Evolutionary conservation across 2,329 filamentous ascomycete genomes (phyloP).

Genomic region (Bretziella fagacearum): DNA sequence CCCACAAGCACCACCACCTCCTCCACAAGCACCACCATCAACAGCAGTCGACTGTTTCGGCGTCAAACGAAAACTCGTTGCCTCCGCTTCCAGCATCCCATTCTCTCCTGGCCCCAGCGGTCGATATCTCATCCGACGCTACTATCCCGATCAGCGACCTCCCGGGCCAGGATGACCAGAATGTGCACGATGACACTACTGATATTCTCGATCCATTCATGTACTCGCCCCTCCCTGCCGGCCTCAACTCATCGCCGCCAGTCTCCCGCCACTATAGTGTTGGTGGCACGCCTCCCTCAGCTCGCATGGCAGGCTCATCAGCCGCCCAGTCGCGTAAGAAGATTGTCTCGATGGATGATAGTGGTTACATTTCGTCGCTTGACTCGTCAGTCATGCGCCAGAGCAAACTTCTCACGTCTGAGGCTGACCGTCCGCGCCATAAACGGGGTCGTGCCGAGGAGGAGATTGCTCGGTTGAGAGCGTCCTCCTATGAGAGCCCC

Average conservation of each 20-base stretch:
- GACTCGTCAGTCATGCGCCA: conserved; percentile 77
- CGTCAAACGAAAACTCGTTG: conserved; percentile 17
- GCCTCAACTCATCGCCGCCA: conserved; percentile 84
- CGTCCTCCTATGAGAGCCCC: conserved; percentile 85
- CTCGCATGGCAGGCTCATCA: conserved; percentile 45
- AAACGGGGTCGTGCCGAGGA: conserved; percentile 88
- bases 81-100: conserved; percentile 26
- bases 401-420: conserved; percentile 52
- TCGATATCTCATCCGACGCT: conserved; percentile 60
- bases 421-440: conserved; percentile 60
- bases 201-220: conserved; percentile 29
- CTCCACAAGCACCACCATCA: not conserved
- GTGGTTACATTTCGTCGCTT: conserved; percentile 90
- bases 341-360: conserved; percentile 70
- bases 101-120: conserved; percentile 22
- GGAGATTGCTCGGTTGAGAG: conserved; percentile 82
- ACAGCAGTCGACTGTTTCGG: not conserved
- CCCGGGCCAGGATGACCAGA: conserved; percentile 36
- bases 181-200: conserved; percentile 24
- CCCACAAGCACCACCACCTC: too few species aligned
- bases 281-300: conserved; percentile 58
- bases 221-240: conserved; percentile 52
- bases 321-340: conserved; percentile 51
- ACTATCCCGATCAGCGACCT: conserved; percentile 58
- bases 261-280: conserved; percentile 43